These are phyloP conservation scores for Amanita phalloides DNA, from an alignment of 768 basidiomycete species.

Conservation along the genomic window DNA sequence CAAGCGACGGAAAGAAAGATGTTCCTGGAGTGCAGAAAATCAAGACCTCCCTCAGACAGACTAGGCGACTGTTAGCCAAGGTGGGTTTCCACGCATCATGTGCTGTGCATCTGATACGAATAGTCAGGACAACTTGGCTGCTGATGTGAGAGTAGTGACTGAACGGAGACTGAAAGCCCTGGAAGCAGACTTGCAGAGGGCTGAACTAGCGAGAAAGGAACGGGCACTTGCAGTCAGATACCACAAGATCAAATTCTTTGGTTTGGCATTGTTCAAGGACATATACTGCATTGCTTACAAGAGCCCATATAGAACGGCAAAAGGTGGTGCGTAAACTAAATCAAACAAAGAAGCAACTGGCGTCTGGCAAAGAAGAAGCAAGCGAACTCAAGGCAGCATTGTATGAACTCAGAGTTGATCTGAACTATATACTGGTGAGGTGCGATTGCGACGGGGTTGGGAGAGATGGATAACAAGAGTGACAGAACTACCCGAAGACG, in stretches of 20 bases:
- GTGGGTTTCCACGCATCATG: conserved; percentile 22
- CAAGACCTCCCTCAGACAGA: conserved; percentile 78
- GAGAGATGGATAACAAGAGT: neutral
- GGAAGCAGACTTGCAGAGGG: conserved; percentile 59
- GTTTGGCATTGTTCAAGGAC: conserved; percentile 27
- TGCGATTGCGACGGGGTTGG: neutral
- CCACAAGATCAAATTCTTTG: conserved; percentile 92
- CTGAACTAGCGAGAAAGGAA: conserved; percentile 56
- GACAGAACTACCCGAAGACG: conserved; percentile 72
- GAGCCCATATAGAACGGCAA: conserved; percentile 54
- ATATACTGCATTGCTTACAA: neutral
- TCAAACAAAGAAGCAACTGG: conserved; percentile 48
- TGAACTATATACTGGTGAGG: conserved; percentile 80
- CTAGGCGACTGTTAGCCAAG: conserved; percentile 72
- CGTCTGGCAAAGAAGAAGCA: conserved; percentile 13
- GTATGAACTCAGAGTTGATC: conserved; percentile 63
- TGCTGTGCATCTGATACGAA: neutral
- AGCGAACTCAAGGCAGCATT: conserved; percentile 32
- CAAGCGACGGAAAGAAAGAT: conserved; percentile 14
- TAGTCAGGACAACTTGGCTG: conserved; percentile 65
- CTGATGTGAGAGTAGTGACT: conserved; percentile 72
- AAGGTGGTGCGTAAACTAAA: conserved; percentile 74
- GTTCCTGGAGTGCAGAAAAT: conserved; percentile 76
- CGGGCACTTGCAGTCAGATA: conserved; percentile 68
- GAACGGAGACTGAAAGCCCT: conserved; percentile 71